These are phyloP conservation scores for Fusarium odoratissimum DNA, from an alignment of 2,329 filamentous ascomycete genomes.

Conservation along the genomic window DNA sequence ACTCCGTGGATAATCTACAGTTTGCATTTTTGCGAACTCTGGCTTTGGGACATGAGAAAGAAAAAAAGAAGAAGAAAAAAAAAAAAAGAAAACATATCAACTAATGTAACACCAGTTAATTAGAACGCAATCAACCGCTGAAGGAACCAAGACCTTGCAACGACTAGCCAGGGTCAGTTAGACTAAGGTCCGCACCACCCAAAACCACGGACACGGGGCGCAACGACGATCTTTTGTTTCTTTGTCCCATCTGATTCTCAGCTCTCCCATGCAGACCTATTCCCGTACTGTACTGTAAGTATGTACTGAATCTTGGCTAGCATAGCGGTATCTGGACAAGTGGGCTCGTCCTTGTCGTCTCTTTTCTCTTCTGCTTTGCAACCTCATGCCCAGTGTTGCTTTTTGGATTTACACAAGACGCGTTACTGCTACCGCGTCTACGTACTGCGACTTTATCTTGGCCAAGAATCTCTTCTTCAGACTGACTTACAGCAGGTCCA, in stretches of 20 bases:
- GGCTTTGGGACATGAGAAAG: not conserved
- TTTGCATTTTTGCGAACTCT: not conserved
- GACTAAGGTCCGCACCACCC: slow-evolving; percentile 42
- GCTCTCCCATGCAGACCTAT: slow-evolving; percentile 13
- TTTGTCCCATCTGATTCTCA: slow-evolving; percentile 33
- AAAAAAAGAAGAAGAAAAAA: not conserved
- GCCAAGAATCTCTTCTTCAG: slow-evolving; percentile 21
- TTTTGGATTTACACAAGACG: slow-evolving; percentile 40
- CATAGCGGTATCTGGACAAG: slow-evolving; percentile 11
- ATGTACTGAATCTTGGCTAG: slow-evolving; percentile 8
- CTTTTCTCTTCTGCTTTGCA: slow-evolving; percentile 43
- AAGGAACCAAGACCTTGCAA: slow-evolving; percentile 31
- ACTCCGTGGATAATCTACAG: not conserved
- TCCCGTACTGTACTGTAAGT: slow-evolving; percentile 2
- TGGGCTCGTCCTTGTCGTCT: slow-evolving; percentile 36
- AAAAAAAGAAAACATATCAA: slow-evolving; percentile 17
- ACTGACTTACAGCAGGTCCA: slow-evolving; percentile 33
- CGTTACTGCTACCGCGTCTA: slow-evolving; percentile 31
- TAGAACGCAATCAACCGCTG: slow-evolving; percentile 28
- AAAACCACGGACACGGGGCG: slow-evolving; percentile 46
- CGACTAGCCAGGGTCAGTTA: slow-evolving; percentile 39
- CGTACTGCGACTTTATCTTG: slow-evolving; percentile 3
- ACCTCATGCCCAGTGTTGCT: slow-evolving; percentile 35
- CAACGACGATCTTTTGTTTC: slow-evolving; percentile 43
- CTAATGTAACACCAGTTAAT: slow-evolving; percentile 21